Conservation (phyloP, 2,329 filamentous ascomycete species). For the Dendrostoma leiphaemia region DNA sequence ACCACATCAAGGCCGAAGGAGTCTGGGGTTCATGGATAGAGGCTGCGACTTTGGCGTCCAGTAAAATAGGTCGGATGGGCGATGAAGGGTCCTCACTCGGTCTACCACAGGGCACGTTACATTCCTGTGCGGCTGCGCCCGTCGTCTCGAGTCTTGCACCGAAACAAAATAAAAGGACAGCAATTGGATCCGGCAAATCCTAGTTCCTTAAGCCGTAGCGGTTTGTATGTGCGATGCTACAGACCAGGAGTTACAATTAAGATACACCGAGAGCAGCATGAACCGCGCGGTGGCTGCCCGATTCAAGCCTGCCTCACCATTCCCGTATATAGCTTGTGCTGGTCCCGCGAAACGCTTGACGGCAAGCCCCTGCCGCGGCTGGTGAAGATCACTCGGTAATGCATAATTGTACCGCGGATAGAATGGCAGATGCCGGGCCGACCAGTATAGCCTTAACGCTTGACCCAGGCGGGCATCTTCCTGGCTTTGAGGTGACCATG, state of each 20-base stretch:
- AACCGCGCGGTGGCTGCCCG: not conserved
- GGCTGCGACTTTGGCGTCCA: no score
- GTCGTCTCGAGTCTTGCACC: not conserved
- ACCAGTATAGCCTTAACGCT: slow-evolving; percentile 51
- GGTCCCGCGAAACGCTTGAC: not conserved
- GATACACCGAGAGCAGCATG: no score
- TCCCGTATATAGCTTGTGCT: not conserved
- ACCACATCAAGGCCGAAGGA: not conserved
- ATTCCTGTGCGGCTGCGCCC: not conserved
- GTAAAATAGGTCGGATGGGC: not conserved
- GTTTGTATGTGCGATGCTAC: not conserved
- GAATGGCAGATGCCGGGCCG: not conserved
- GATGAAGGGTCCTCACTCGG: not conserved
- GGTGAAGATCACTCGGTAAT: not conserved
- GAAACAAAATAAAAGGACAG: not conserved
- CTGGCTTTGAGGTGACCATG: slow-evolving; percentile 92
- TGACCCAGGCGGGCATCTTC: slow-evolving; percentile 98
- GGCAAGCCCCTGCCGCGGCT: not conserved
- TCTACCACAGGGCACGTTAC: not conserved
- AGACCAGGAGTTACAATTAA: not conserved
- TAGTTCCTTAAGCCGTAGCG: not conserved
- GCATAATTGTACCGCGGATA: not conserved
- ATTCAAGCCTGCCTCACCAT: not conserved
- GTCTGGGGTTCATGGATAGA: no score
- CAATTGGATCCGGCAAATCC: not conserved